phyloP scores from a whole-genome alignment of 1,284 basidiomycete genomes.

The Hemileia vastatrix region DNA sequence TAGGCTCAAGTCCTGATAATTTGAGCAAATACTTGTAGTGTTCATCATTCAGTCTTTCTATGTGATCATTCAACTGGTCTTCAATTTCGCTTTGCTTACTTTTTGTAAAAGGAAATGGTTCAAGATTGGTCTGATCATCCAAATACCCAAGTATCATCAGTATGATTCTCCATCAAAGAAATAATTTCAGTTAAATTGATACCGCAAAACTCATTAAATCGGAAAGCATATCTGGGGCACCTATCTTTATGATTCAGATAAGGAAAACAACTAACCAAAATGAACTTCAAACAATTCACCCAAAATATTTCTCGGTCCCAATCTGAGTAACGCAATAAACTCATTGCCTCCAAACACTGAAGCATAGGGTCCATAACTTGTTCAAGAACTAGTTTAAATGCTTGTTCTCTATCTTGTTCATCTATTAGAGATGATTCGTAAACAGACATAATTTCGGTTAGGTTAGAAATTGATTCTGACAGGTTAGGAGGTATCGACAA shows the following conservation, averaged over 20 bases:
- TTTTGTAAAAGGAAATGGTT: background rate
- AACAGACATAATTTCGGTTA: conserved; percentile 77
- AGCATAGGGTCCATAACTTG: conserved; percentile 11
- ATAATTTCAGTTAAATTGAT: too few relatives aligned
- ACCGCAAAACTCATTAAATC: background rate
- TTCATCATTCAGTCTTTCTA: background rate
- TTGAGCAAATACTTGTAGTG: conserved; percentile 63
- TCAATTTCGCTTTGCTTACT: conserved; percentile 1
- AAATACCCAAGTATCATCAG: too few relatives aligned
- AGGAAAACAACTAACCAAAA: conserved; percentile 4
- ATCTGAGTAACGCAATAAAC: background rate
- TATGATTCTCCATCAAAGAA: background rate
- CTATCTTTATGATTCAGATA: background rate
- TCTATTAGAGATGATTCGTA: conserved; percentile 68
- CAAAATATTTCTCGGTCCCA: conserved; percentile 19
- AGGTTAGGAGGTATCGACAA: conserved; percentile 66
- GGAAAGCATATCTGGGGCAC: background rate
- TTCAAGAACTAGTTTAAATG: conserved; percentile 12
- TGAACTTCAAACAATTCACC: conserved; percentile 17
- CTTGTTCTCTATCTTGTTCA: conserved; percentile 47
- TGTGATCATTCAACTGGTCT: background rate
- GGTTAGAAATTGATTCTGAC: conserved; percentile 67
- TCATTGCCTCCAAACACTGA: conserved; percentile 3
- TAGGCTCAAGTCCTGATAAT: conserved; percentile 63
- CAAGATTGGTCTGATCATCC: background rate